Conservation (phyloP, 2,329 filamentous ascomycete genomes). For the Fusarium pseudocircinatum region DNA sequence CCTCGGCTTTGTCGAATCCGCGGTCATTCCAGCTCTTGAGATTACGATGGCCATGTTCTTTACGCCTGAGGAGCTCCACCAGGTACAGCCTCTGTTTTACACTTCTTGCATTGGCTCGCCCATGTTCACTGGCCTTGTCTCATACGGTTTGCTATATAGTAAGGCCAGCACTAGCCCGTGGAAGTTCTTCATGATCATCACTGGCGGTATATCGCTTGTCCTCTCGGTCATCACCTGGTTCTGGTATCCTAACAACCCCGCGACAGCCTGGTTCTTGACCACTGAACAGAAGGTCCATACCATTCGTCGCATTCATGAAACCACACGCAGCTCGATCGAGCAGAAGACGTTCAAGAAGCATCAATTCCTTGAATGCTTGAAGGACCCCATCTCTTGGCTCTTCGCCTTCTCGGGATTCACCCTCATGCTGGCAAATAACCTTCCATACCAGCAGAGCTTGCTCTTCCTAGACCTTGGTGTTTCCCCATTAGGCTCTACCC, state of each 20-base stretch:
- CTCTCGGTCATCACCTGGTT: neutral
- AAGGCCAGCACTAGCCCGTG: neutral
- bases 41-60: conserved; percentile 3
- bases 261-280: neutral
- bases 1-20: neutral
- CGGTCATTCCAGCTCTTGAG: neutral
- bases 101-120: neutral
- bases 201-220: neutral
- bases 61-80: neutral
- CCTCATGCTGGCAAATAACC: neutral
- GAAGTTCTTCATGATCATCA: conserved; percentile 7
- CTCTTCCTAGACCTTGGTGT: neutral
- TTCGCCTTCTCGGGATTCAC: neutral
- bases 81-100: neutral
- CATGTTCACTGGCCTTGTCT: neutral
- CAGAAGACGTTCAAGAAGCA: conserved; percentile 1
- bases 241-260: conserved; percentile 1
- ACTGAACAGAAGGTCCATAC: neutral
- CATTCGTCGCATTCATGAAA: neutral
- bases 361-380: neutral
- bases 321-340: neutral
- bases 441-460: neutral
- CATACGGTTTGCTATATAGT: neutral
- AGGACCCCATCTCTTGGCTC: neutral
- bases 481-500: neutral